phyloP scores from a whole-genome alignment of 108 stramenopile species.

The Discostella stelligeroides region DNA sequence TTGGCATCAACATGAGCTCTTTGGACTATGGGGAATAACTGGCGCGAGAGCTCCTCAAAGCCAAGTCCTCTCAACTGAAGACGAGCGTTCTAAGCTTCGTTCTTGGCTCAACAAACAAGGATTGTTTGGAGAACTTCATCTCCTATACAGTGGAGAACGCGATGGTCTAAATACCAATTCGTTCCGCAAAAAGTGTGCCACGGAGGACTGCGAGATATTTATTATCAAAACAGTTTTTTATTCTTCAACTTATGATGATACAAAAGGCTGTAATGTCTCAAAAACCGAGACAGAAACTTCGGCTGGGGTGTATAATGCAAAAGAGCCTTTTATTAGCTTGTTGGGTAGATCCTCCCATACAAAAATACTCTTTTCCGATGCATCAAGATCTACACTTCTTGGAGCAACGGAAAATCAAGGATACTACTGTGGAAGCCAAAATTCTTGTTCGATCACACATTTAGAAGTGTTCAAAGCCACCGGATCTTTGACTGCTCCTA shows the following conservation, averaged over 20 bases:
- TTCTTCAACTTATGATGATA: constrained; percentile 6
- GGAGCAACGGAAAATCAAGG: no score
- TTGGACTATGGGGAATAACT: constrained; percentile 11
- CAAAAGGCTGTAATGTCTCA: constrained; percentile 20
- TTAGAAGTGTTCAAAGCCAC: not conserved
- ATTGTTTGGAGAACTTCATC: constrained; percentile 5
- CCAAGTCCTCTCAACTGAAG: constrained; percentile 11
- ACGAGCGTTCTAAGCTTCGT: not conserved
- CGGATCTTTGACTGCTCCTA: no score
- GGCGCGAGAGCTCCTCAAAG: constrained; percentile 1
- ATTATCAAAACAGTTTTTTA: constrained; percentile 33
- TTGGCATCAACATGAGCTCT: constrained; percentile 20
- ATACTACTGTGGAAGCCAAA: no score
- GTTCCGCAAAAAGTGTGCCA: constrained; percentile 33
- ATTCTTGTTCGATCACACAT: not conserved
- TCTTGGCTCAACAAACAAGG: constrained; percentile 29
- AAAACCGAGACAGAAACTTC: not conserved
- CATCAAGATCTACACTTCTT: no score
- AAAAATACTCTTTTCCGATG: no score
- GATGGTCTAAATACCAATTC: constrained; percentile 7
- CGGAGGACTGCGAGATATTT: constrained; percentile 16
- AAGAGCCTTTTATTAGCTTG: no score
- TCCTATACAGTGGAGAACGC: constrained; percentile 31
- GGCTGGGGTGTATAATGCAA: no score
- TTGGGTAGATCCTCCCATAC: no score